phyloP scores from a whole-genome alignment of 2,329 filamentous ascomycete species.

The Alternaria triticimaculans region DNA sequence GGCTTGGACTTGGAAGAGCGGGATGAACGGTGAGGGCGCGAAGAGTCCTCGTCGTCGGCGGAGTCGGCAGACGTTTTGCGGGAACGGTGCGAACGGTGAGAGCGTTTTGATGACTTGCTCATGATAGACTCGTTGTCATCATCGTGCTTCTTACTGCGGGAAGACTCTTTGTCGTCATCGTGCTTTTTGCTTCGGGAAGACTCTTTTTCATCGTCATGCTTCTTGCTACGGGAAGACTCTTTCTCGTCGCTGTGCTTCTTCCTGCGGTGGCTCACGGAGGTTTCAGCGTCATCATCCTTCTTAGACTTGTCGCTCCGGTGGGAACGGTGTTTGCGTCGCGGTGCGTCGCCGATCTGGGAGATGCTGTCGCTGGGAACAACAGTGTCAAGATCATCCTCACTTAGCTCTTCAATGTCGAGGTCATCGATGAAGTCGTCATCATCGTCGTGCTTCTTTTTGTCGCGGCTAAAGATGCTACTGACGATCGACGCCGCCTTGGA shows the following conservation, averaged over 20 bases:
- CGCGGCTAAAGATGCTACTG: slow-evolving; percentile 47
- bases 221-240: slow-evolving; percentile 1
- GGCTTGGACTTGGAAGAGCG: slow-evolving; percentile 18
- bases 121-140: slow-evolving; percentile 27
- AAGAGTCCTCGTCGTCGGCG: slow-evolving; percentile 24
- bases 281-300: slow-evolving; percentile 19
- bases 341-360: slow-evolving; percentile 45
- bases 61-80: slow-evolving; percentile 34
- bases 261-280: slow-evolving; percentile 27
- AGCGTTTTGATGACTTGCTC: slow-evolving; percentile 41
- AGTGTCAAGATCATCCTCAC: slow-evolving; percentile 50
- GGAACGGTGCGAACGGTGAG: slow-evolving; percentile 31
- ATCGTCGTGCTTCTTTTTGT: slow-evolving; percentile 38
- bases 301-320: slow-evolving; percentile 22
- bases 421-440: slow-evolving; percentile 47
- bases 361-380: slow-evolving; percentile 58
- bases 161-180: slow-evolving; percentile 24
- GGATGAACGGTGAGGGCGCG: slow-evolving; percentile 24
- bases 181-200: slow-evolving; percentile 1
- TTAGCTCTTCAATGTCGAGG: slow-evolving; percentile 42
- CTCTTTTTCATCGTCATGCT: background rate
- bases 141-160: slow-evolving; percentile 3
- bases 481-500: slow-evolving; percentile 43
- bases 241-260: slow-evolving; percentile 17
- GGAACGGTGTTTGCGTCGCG: slow-evolving; percentile 40